A percentile compares a stretch with the other conserved stretches of the same genome.
phyloP scores from a whole-genome alignment of 768 basidiomycete genomes.

The Boletus rubroflammeus region DNA sequence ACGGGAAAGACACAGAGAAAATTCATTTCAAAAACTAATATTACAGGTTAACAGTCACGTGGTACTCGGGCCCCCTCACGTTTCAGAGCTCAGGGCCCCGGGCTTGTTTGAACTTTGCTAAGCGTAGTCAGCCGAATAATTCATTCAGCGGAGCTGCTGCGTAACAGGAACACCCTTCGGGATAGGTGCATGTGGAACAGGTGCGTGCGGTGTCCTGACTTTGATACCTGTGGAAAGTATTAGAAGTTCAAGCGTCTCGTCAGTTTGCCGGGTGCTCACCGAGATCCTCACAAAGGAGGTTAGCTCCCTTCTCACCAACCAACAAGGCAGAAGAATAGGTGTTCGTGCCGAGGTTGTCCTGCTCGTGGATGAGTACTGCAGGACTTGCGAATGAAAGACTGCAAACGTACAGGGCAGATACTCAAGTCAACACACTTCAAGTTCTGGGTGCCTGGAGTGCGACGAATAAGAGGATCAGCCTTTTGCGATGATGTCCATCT shows the following conservation, averaged over 20 bases:
- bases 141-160: constrained; percentile 27
- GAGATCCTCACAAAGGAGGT: constrained; percentile 58
- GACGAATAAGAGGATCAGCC: neutral
- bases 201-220: constrained; percentile 59
- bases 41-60: neutral
- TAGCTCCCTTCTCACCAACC: constrained; percentile 67
- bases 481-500: constrained; percentile 9
- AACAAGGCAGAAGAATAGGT: constrained; percentile 69
- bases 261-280: constrained; percentile 36
- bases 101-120: no score
- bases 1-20: constrained; percentile 8
- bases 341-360: constrained; percentile 72
- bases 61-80: no score
- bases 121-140: no score
- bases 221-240: constrained; percentile 46
- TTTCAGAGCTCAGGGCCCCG: no score
- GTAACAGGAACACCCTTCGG: constrained; percentile 50
- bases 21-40: neutral
- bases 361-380: neutral
- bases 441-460: constrained; percentile 50
- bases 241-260: neutral
- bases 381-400: neutral
- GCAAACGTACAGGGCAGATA: constrained; percentile 60
- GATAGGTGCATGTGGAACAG: constrained; percentile 64
- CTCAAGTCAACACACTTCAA: constrained; percentile 66